phyloP scores from a whole-genome alignment of 176 grass and related monocot genomes.

The maize (Zea mays) region DNA sequence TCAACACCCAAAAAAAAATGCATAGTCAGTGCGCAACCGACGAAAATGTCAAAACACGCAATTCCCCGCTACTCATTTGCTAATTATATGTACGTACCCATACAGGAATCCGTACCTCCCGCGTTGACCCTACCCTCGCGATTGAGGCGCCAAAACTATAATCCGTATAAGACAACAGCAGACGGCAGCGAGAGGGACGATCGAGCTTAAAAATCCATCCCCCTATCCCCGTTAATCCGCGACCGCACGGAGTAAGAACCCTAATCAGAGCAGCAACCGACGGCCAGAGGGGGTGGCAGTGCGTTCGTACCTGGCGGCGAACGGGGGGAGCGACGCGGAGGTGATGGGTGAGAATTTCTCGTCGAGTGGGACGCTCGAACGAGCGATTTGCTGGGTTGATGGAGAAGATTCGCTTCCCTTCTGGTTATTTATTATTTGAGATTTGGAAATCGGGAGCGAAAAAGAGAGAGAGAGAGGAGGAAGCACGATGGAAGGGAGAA shows the following conservation, averaged over 20 bases:
- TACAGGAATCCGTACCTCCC: neutral
- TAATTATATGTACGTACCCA: neutral
- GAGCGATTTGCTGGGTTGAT: neutral
- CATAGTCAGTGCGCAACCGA: neutral
- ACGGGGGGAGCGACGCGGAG: neutral
- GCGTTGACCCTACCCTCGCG: neutral
- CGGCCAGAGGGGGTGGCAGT: neutral
- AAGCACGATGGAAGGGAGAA: neutral
- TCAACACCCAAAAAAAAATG: neutral
- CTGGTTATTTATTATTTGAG: slow-evolving; percentile 4
- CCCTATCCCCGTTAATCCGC: neutral
- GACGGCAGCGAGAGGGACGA: neutral
- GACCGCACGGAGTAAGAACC: neutral
- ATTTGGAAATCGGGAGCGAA: neutral
- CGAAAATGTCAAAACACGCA: neutral
- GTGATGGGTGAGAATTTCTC: neutral
- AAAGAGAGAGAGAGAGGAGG: neutral
- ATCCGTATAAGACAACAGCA: neutral
- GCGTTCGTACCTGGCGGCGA: neutral
- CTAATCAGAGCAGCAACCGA: slow-evolving; percentile 12
- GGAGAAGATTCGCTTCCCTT: slow-evolving; percentile 29
- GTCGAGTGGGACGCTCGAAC: neutral
- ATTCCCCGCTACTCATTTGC: neutral
- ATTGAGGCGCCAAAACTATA: neutral
- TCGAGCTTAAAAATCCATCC: neutral